Percentiles rank a stretch among this genome's conserved stretches.
Conservation (phyloP, 768 basidiomycete species). For the Termitomyces sp. region DNA sequence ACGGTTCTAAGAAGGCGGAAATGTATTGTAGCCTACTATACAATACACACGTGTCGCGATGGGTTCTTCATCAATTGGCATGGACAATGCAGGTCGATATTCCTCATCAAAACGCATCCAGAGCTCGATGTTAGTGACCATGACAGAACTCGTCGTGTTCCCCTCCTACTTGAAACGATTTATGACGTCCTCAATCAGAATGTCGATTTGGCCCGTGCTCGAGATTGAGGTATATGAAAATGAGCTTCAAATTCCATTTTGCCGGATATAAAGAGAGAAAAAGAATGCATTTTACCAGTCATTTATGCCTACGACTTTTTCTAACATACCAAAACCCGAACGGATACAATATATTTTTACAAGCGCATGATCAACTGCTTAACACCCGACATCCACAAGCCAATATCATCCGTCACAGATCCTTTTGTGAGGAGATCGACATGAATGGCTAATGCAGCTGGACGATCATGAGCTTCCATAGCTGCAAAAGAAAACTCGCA, state of each 20-base stretch:
- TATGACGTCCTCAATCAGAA: no score
- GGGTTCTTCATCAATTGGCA: no score
- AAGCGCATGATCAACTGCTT: slow-evolving; percentile 83
- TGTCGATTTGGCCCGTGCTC: no score
- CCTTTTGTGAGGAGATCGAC: slow-evolving; percentile 81
- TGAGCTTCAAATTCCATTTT: not conserved
- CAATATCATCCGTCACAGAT: slow-evolving; percentile 81
- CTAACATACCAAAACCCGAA: slow-evolving; percentile 5
- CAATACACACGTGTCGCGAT: no score
- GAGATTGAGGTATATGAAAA: not conserved
- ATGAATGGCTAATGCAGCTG: slow-evolving; percentile 78
- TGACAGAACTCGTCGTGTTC: no score
- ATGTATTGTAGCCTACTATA: no score
- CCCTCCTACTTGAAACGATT: no score
- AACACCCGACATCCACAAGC: slow-evolving; percentile 83
- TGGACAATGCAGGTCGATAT: no score
- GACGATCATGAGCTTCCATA: slow-evolving; percentile 77
- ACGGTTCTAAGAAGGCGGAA: no score
- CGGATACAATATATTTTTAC: slow-evolving; percentile 24
- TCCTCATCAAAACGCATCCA: no score
- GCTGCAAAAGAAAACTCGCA: slow-evolving; percentile 42
- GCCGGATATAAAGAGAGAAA: not conserved
- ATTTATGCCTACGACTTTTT: slow-evolving; percentile 3
- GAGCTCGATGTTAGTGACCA: no score
- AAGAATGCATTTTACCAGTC: slow-evolving; percentile 5